Evolutionary conservation across 106 monocot genomes (phyloP), one percentile per base, ranked within the genome.

Genomic region (Iris macrosiphon): DNA sequence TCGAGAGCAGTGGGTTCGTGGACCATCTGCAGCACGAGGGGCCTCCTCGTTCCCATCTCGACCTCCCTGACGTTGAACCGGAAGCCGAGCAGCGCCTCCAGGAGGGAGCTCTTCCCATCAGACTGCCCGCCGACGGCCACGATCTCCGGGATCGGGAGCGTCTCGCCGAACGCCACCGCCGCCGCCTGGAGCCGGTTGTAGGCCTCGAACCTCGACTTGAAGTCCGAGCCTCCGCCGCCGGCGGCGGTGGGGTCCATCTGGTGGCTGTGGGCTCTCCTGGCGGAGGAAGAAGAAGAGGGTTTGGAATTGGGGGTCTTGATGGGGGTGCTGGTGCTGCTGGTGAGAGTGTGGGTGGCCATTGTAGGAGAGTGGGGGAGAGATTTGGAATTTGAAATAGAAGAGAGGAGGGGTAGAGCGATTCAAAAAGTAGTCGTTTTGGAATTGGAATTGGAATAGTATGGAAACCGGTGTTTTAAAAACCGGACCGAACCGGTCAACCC

Each of bases 61-160:
- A 98, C 96, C 79, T 98, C 91, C 9, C 91, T 72, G 55, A 99
- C 83, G 50, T 99, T 99, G 77, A 99, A 99, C 8, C 98, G 79
- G 64, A 99, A 99, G 15, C 98, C 98, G 2, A 99, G 78, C 10
- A 99, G 81, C 3, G 98, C 91, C 41, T 99, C 98, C 0, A 99
- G 69, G 37, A 99, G 91, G 8, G 98, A 91, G 61, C 91, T 99
- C 75, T 99, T 99, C 0, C 98, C 98, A 34, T 99, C 98, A 15
- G 91, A 99, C 43, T 91, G 98, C 2, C 91, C 98, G 0, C 98
- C 98, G 7, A 99, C 20, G 42, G 87, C 98, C 0, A 99, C 98
- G 38, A 99, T 91, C 72, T 91, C 98, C 22, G 98, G 98, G 43
- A 99, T 99, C 7, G 87, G 98, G 35, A 98, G 75, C 74, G 65